phyloP scores from a whole-genome alignment of 176 grass and related monocot genomes.

The Stipa capillata region DNA sequence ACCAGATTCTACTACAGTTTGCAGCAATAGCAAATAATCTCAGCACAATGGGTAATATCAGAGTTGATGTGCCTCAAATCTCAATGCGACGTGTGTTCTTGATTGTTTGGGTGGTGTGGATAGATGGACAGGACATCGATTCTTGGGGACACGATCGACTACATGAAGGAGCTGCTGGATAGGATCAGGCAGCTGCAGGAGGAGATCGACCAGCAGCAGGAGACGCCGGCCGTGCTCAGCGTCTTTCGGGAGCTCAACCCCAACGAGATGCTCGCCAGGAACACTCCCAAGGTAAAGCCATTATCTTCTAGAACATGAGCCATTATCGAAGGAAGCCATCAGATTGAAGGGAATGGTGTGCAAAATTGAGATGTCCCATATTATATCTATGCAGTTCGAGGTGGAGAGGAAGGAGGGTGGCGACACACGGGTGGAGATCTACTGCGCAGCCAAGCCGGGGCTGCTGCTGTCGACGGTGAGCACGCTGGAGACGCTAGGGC shows the following conservation, averaged over 20 bases:
- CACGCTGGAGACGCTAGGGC: slow-evolving; percentile 76
- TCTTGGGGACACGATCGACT: slow-evolving; percentile 95
- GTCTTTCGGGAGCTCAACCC: slow-evolving; percentile 56
- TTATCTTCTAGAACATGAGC: too few relatives aligned
- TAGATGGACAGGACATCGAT: slow-evolving; percentile 99
- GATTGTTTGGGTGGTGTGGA: too few relatives aligned
- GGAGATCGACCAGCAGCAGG: slow-evolving; percentile 38
- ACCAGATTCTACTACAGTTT: too few relatives aligned
- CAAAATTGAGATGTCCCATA: too few relatives aligned
- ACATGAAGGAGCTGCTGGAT: slow-evolving; percentile 94
- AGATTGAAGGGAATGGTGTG: too few relatives aligned
- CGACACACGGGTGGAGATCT: slow-evolving; percentile 88
- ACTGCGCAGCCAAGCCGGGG: slow-evolving; percentile 81
- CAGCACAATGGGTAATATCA: too few relatives aligned
- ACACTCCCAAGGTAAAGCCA: slow-evolving; percentile 68
- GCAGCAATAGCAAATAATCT: too few relatives aligned
- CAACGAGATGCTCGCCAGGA: slow-evolving; percentile 69
- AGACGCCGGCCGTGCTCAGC: slow-evolving; percentile 40
- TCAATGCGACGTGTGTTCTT: not conserved
- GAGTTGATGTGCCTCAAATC: not conserved
- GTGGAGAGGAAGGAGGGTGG: slow-evolving; percentile 64
- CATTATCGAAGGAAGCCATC: too few relatives aligned
- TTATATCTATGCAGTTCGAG: slow-evolving; percentile 85
- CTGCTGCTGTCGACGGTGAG: slow-evolving; percentile 81
- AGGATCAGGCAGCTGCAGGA: slow-evolving; percentile 62